Evolutionary conservation across 805 yeast species (phyloP).

Genomic region (Kurtzmaniella fragi): DNA sequence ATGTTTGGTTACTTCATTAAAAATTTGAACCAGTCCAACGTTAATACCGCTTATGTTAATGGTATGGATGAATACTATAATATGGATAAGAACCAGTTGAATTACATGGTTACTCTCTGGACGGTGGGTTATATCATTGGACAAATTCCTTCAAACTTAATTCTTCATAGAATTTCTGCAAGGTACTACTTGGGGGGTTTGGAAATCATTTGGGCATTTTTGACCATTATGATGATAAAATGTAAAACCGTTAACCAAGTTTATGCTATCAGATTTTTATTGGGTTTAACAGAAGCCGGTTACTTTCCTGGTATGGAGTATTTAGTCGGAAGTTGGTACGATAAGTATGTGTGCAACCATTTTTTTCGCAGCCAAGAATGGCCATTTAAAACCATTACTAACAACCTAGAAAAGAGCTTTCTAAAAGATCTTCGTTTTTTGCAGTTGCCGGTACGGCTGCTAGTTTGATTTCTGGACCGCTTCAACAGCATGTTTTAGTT

Average conservation of each 20-base stretch:
- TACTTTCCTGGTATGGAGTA: constrained; percentile 59
- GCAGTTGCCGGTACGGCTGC: constrained; percentile 25
- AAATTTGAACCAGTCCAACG: constrained; percentile 37
- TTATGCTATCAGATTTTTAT: constrained; percentile 28
- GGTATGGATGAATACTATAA: constrained; percentile 42
- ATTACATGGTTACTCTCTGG: constrained; percentile 40
- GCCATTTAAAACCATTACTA: constrained; percentile 9
- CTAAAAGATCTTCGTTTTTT: constrained; percentile 25
- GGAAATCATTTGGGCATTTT: constrained; percentile 28
- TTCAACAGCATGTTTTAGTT: constrained; percentile 23
- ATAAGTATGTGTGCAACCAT: constrained; percentile 15
- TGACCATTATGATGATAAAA: constrained; percentile 22
- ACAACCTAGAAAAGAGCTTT: constrained; percentile 14
- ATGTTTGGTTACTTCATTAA: constrained; percentile 49
- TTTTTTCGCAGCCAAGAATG: constrained; percentile 3
- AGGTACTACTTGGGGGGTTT: constrained; percentile 31
- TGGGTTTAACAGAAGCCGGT: constrained; percentile 45
- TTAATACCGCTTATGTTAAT: constrained; percentile 42
- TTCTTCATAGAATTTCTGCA: constrained; percentile 30
- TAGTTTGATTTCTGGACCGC: constrained; percentile 27
- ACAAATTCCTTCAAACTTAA: constrained; percentile 43
- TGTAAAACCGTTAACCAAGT: constrained; percentile 17
- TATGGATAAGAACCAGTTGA: constrained; percentile 40
- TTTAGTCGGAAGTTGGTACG: constrained; percentile 23
- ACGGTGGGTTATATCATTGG: constrained; percentile 50